A percentile compares a stretch with the other conserved stretches of the same genome.
These are phyloP conservation scores for Xylaria grammica DNA, from an alignment of 495 filamentous ascomycete genomes.

Conservation along the genomic window DNA sequence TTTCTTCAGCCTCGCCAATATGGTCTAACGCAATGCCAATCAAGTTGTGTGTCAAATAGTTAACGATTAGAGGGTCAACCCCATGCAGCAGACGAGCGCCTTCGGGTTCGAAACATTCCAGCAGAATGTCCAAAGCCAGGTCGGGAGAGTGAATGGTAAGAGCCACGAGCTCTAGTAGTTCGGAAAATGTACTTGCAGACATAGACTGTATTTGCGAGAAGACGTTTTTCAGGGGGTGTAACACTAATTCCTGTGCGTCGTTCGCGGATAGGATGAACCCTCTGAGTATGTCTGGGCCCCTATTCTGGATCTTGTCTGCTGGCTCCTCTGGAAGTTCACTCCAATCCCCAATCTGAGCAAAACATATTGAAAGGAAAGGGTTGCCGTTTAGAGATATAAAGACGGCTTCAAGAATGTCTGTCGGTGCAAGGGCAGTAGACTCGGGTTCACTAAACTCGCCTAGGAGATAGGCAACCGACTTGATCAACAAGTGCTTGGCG, in stretches of 20 bases:
- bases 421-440: conserved; percentile 1
- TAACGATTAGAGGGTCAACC: conserved; percentile 31
- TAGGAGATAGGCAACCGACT: conserved; percentile 33
- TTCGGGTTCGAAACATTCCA: conserved; percentile 49
- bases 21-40: conserved; percentile 57
- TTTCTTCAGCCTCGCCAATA: conserved; percentile 49
- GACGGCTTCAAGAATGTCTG: conserved; percentile 25
- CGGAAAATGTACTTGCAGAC: conserved; percentile 35
- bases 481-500: conserved; percentile 33
- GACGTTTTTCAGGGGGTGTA: conserved; percentile 45
- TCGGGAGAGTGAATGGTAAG: conserved; percentile 48
- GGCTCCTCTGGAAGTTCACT: conserved; percentile 25
- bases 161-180: conserved; percentile 46
- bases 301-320: conserved; percentile 25
- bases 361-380: conserved; percentile 36
- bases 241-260: conserved; percentile 40
- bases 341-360: conserved; percentile 32
- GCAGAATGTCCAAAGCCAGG: conserved; percentile 50
- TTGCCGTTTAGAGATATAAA: conserved; percentile 26
- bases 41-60: conserved; percentile 43
- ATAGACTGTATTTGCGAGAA: conserved; percentile 38
- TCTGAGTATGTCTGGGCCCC: conserved; percentile 32
- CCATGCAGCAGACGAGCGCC: conserved; percentile 42
- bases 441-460: conserved; percentile 20
- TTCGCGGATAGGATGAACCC: conserved; percentile 42